phyloP scores from a whole-genome alignment of 768 basidiomycete genomes.

The Lepiota venenata region DNA sequence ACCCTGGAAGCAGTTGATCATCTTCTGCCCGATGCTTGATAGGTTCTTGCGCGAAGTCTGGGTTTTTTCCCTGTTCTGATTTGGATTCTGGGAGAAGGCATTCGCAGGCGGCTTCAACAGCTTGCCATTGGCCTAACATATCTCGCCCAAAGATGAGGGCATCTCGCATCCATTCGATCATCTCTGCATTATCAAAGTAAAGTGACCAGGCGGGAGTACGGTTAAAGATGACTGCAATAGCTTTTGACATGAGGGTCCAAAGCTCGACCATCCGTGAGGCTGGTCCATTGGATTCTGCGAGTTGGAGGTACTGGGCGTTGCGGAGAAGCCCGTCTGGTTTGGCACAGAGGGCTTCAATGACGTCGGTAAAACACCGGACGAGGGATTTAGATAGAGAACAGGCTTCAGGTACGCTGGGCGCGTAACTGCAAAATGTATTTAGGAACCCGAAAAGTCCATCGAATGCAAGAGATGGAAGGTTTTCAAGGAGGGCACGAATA shows the following conservation, averaged over 20 bases:
- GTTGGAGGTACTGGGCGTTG: conserved; percentile 45
- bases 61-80: conserved; percentile 20
- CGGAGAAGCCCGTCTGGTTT: conserved; percentile 69
- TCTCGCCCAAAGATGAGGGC: conserved; percentile 91
- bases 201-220: conserved; percentile 80
- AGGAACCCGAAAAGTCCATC: conserved; percentile 72
- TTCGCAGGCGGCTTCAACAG: conserved; percentile 72
- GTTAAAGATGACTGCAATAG: conserved; percentile 82
- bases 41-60: conserved; percentile 34
- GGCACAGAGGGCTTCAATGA: conserved; percentile 84
- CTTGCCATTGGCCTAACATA: conserved; percentile 75
- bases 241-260: conserved; percentile 80
- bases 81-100: conserved; percentile 15
- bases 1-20: conserved; percentile 75
- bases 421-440: conserved; percentile 58
- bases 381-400: conserved; percentile 86
- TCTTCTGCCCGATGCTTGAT: conserved; percentile 61
- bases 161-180: conserved; percentile 98
- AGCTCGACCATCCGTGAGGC: conserved; percentile 59
- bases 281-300: conserved; percentile 40
- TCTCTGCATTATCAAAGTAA: conserved; percentile 75
- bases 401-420: conserved; percentile 72
- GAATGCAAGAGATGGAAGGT: conserved; percentile 62
- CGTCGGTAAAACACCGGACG: conserved; percentile 89
- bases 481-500: conserved; percentile 72